Base-by-base conservation (phyloP, 306 rosid species). In the Begonia loranthoides region DNA sequence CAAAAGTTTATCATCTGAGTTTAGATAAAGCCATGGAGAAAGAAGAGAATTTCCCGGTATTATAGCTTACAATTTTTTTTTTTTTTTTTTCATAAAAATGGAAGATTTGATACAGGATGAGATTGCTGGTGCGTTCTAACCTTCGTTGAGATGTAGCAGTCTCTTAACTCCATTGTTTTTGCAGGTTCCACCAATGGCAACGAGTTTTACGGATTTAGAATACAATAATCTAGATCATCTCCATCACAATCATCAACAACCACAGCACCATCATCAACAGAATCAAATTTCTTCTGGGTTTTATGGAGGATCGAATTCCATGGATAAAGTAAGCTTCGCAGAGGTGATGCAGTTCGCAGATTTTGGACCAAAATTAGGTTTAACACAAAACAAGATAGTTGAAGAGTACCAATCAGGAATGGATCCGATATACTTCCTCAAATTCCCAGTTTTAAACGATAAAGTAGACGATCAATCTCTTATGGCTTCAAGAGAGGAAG, bases 281-380 rank as follows among this genome's bases (percentile, higher is more conserved):
- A 12, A 52, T 21, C 41, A 17, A 13, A 34, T 52, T 15, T 44
- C 62, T 9, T 49, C 72, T 17, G 69, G 78, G 15, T 71, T 75
- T 66, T 69, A 72, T 39, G 70, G 15, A 41, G n/a, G 22, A 34
- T 21, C 68, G 10, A 51, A 51, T 56, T 72, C 80, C 45, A 74
- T 73, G 15, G 95, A 87, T 44, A 87, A 82, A 28, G 56, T 84
- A 49, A 84, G 81, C 63, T 84, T 88, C 33, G 88, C 88, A 2
- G 96, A 88, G 39, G 94, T 84, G 66, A 83, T 88, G 96, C 93
- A 88, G 73, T 88, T 88, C 40, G 88, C 96, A 6, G 96, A 87
- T 71, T 87, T 87, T 13, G 96, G 96, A 13, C 94, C 94, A 15
- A 87, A 87, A 49, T 38, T 87, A 44, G 84, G 78, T 34, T 62